Base-by-base conservation (phyloP, 495 filamentous ascomycete genomes). In the Lasiosphaeriaceae sp. region DNA sequence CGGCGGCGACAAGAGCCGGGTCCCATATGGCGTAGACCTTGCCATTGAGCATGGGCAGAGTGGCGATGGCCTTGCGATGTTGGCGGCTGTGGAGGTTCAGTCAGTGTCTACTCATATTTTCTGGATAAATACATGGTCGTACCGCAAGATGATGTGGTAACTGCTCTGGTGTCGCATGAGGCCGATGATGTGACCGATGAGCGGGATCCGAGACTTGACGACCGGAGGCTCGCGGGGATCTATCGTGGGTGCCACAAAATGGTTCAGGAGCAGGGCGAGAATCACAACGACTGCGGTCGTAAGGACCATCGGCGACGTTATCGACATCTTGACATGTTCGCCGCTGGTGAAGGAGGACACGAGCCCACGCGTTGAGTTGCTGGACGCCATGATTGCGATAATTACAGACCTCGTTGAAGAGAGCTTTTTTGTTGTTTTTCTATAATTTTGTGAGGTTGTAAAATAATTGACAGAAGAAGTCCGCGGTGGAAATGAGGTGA, bases 121-220 rank as follows among this genome's bases (percentile, higher is more conserved):
- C 16, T 35, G 21, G 14, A 9, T 22, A n/a, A 14, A 19, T n/a
- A 24, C 19, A 43, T 6, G 5, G 39, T 19, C 55, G 45, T 24
- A 63, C 59, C 46, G 43, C 2, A 71, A 49, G 0, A 46, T 47
- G 20, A 46, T 23, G 44, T 64, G 58, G 50, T 62, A 71, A 9
- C 59, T 54, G 2, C 55, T 60, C 52, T 71, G 59, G 34, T 68
- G 41, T 14, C 51, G 53, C 1, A 67, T 45, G 2, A 68, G 43
- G 34, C 60, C 52, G n/a, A 68, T 34, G 49, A 67, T 56, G 50
- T 71, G 68, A 3, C 68, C 68, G 46, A 71, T 52, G 7, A 68
- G 44, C 5, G 68, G 68, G 8, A 71, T 50, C 0, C 56, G 56
- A 11, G 66, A 54, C 14, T 56, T 60, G 1, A 71, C n/a, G 9